Evolutionary conservation across 1,284 basidiomycete species (phyloP).

Genomic region (Mycosarcoma mackinlayi): DNA sequence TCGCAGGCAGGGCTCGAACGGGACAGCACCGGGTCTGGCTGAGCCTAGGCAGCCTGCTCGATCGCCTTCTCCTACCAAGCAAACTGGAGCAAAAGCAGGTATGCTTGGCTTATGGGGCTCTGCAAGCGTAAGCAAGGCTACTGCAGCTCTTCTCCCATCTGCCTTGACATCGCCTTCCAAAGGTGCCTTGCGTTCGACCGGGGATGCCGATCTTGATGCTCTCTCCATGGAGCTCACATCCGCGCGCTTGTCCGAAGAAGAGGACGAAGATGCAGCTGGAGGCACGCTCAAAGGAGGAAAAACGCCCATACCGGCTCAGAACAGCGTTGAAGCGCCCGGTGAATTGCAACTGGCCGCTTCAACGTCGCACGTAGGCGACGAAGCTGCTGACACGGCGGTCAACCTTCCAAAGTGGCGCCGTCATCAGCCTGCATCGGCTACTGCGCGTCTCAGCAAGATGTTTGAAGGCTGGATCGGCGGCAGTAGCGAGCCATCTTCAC

Average conservation of each 20-base stretch:
- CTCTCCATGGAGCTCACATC: constrained; percentile 31
- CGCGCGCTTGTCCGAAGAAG: constrained; percentile 13
- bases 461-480: constrained; percentile 60
- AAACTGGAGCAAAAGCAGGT: constrained; percentile 15
- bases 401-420: constrained; percentile 33
- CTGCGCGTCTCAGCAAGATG: constrained; percentile 56
- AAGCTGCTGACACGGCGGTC: constrained; percentile 6
- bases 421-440: constrained; percentile 41
- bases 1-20: constrained; percentile 31
- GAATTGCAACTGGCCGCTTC: neutral
- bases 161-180: constrained; percentile 14
- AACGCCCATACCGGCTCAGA: constrained; percentile 18
- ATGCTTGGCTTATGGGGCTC: constrained; percentile 54
- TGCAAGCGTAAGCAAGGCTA: constrained; percentile 40
- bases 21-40: constrained; percentile 1
- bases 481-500: constrained; percentile 26
- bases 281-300: constrained; percentile 46
- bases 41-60: constrained; percentile 9
- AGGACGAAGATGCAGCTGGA: constrained; percentile 33
- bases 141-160: constrained; percentile 30
- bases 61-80: constrained; percentile 25
- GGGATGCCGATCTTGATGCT: constrained; percentile 49
- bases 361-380: neutral
- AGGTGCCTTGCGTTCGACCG: constrained; percentile 20
- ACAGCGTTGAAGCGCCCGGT: neutral